A percentile compares a stretch with the other conserved stretches of the same genome.
These are phyloP conservation scores for Talaromyces verruculosus DNA, from an alignment of 2,329 filamentous ascomycete species.

Conservation along the genomic window DNA sequence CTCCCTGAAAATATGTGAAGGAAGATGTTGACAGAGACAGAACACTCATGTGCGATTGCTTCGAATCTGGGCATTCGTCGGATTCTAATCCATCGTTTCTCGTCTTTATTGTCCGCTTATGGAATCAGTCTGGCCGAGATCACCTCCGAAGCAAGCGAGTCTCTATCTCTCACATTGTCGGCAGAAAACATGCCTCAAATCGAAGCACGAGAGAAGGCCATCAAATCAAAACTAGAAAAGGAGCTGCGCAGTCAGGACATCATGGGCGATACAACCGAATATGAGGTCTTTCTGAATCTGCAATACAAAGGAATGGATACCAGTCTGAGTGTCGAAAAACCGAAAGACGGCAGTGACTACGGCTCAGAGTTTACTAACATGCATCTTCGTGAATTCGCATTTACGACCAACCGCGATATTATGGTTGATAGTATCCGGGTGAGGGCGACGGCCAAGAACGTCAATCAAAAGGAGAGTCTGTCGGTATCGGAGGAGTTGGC, in stretches of 20 bases:
- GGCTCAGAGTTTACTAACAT: background rate
- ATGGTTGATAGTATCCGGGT: background rate
- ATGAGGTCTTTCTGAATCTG: background rate
- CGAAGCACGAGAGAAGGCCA: background rate
- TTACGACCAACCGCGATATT: background rate
- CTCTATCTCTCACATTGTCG: background rate
- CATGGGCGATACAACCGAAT: background rate
- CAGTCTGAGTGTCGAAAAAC: background rate
- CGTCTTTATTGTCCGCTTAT: conserved; percentile 84
- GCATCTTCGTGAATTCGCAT: background rate
- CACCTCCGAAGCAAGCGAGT: conserved; percentile 51
- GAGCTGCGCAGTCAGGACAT: background rate
- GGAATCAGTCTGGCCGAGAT: conserved; percentile 92
- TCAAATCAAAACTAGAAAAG: background rate
- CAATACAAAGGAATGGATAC: background rate
- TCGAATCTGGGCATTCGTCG: conserved; percentile 76
- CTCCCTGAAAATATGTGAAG: background rate
- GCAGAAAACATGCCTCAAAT: background rate
- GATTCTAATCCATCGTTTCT: conserved; percentile 81
- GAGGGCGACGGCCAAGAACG: background rate
- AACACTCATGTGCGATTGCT: conserved; percentile 86
- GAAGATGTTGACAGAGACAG: background rate
- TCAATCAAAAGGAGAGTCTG: background rate
- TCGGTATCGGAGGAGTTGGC: background rate
- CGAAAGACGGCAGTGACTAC: background rate